Conservation (phyloP, 192 early-diverging fungal genomes). For the Rhizophagus sp. region DNA sequence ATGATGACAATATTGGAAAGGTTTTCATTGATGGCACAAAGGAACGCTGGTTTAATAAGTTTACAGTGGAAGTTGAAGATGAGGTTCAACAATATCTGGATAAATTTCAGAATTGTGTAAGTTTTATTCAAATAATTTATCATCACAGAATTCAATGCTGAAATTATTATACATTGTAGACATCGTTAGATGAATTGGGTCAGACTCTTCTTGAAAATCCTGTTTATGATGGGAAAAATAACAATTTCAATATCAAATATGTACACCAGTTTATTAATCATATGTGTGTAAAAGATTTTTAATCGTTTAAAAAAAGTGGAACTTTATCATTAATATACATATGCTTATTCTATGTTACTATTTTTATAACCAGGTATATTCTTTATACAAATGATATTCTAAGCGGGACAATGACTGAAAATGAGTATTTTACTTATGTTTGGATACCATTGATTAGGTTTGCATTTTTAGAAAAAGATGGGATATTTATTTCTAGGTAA, state of each 20-base stretch:
- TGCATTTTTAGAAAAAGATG: constrained; percentile 1
- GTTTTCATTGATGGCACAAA: background rate
- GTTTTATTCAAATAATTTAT: background rate
- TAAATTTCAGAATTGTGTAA: constrained; percentile 2
- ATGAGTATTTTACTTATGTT: background rate
- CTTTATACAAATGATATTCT: background rate
- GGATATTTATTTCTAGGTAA: background rate
- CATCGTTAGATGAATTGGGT: background rate
- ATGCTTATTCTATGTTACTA: background rate
- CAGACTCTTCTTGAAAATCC: background rate
- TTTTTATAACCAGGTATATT: background rate
- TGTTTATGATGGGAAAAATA: background rate
- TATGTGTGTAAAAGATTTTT: background rate
- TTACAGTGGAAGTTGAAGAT: background rate
- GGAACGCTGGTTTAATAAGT: constrained; percentile 1
- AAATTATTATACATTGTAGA: background rate
- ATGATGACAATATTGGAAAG: background rate
- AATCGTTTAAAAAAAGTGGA: background rate
- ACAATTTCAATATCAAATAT: background rate
- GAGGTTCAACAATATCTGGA: background rate
- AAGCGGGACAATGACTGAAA: background rate
- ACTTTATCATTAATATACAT: background rate
- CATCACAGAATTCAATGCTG: background rate
- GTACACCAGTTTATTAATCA: background rate
- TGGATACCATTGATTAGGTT: background rate